Evolutionary conservation across 2,329 filamentous ascomycete genomes (phyloP), one percentile per base, ranked within the genome.

Genomic region (Calycina herbarum): DNA sequence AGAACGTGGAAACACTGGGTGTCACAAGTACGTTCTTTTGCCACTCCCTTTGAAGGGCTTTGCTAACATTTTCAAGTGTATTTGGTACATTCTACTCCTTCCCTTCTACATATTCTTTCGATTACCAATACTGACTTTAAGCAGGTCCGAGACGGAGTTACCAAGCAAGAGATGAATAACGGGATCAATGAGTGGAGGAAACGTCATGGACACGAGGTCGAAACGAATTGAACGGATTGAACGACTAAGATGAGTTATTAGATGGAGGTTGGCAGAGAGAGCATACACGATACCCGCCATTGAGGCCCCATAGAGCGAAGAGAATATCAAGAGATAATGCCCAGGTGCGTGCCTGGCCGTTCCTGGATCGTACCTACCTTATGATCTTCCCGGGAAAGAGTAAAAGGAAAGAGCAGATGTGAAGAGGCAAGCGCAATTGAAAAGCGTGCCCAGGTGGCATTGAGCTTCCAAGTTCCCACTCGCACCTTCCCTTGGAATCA

Each of bases 101-200:
- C 27, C n/a, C 45, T 29, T 4, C 27, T 29, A 29, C 27, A 29
- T 29, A 29, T 29, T 29, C 13, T 51, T 33, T 31, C 1, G 4
- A 20, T 27, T 61, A 27, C 8, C 11, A 31, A 10, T 38, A 57
- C 60, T 62, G 24, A 62, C 40, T 27, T 20, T 8, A 38, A 40
- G 13, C 20, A 62, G 61, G 61, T 63, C 20, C 20, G 85, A 64
- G 89, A 96, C 76, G 94, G 94, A 0, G 87, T 97, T 63, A 89
- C 85, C 1, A 89, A 87, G 79, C 82, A 82, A 0, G 93, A 95
- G 80, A 80, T 97, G 24, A 93, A 96, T 78, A 84, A 82, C 66
- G 94, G 94, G 0, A 86, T 98, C 5, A 83, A 82, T 75, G 87
- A 90, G 73, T 98, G 95, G 94, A 86, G 94, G 74, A 87, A 85